Evolutionary conservation across 495 filamentous ascomycete genomes (phyloP), one percentile per base, ranked within the genome.

Genomic region (Bryoglossum gracile): DNA sequence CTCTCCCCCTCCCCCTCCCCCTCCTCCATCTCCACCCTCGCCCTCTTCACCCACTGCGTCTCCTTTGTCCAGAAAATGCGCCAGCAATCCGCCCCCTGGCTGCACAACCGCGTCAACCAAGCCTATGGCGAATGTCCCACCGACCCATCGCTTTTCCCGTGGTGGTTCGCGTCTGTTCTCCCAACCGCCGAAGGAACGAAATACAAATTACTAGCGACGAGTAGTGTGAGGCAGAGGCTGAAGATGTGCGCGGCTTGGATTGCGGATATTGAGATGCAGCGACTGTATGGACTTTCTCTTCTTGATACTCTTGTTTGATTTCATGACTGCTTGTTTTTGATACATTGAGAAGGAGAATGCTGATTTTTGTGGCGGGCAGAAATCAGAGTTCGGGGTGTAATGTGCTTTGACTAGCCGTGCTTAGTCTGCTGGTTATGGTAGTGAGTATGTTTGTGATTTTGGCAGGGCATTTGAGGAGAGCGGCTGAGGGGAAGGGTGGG

Each of bases 91-190:
- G 83, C 83, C 5, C 70, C 76, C 0, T 94, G 89, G 88, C 70
- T 94, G 3, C 77, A 82, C 30, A 69, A 76, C 18, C 76, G 80
- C 4, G 79, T 88, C 2, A 64, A 88, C 37, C 60, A 76, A 10
- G 82, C 82, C n/a, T 92, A 90, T 58, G 89, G 89, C 6, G 74
- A 80, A 30, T 81, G 78, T 13, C 89, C 88, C 0, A 69, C 74
- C 5, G 87, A 95, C 62, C 79, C 87, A 2, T 80, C 80, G 0
- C 59, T 77, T 10, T 92, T 95, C 56, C 86, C 89, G 0, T 96
- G 87, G 72, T 96, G 90, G 90, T 84, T 96, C 52, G 89, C 87
- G 13, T 84, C 76, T 55, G 78, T 94, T 41, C 60, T 94, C 8
- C 88, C 87, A 13, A 77, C 90, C 25, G 72, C 73, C 32, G 86